Evolutionary conservation across 129 eudicot species (phyloP), one percentile per base, ranked within the genome.

Genomic region (Mikania micrantha): DNA sequence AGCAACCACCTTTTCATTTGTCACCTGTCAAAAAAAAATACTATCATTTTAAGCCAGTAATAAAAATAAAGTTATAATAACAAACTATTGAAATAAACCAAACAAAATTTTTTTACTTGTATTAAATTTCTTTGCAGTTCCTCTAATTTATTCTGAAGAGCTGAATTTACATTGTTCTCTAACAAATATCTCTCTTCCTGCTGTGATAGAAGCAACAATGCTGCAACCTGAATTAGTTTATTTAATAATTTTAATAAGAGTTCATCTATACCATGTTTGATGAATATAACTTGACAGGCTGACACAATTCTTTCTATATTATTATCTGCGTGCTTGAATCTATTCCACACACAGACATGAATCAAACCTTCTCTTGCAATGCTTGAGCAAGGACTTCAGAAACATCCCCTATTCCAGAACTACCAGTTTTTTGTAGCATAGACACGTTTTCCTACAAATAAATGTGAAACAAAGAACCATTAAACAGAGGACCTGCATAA

Each of bases 1-100:
- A 40, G 96, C 90, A 74, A 77, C 81, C 72, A 92, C 98, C 80
- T 92, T 92, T 68, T 92, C 96, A 76, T 86, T 85, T 41, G 98
- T 86, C 65, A 80, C 98, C 98, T 92, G 67, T 71, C 67, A 35
- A 45, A 73, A 48, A 9, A 48, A 13, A 1, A 25, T 11, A 28
- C 36, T 6, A 22, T 22, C 29, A 45, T 56, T 41, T 45, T 12
- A 68, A 67, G 65, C 52, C 27, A 24, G 35, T 41, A n/a, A 28
- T 9, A 29, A 24, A 67, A 60, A 35, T 32, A 7, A 32, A 32
- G 36, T 3, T 32, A 49, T 2, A 72, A 54, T 7, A 73, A 25
- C n/a, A 64, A 42, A 19, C 34, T 32, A 56, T 58, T 19, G 41
- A 80, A 47, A 21, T 35, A 44, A 81, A 73, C 17, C 32, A 20